Evolutionary conservation across 2,329 filamentous ascomycete species (phyloP).

Genomic region (Exophiala aquamarina): DNA sequence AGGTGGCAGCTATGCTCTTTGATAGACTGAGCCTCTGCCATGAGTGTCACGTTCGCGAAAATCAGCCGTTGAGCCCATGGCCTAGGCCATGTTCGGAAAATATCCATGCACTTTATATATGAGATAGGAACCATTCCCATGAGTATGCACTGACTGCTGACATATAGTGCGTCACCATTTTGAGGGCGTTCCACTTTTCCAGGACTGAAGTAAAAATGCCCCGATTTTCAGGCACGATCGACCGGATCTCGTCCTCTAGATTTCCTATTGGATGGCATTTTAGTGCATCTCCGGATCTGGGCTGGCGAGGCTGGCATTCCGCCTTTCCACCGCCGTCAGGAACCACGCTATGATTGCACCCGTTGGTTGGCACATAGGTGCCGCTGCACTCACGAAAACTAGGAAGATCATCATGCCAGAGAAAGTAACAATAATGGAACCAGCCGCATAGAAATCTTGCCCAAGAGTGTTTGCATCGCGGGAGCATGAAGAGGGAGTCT

Average conservation of each 20-base stretch:
- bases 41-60: neutral
- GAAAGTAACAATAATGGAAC: neutral
- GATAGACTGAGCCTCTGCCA: neutral
- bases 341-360: too few relatives aligned
- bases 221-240: constrained; percentile 1
- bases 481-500: too few relatives aligned
- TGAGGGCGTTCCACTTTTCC: neutral
- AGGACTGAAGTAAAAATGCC: neutral
- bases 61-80: neutral
- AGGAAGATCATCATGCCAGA: neutral
- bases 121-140: too few relatives aligned
- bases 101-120: neutral
- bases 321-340: neutral
- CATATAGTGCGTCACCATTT: constrained; percentile 1
- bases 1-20: constrained; percentile 5
- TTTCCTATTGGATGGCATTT: too few relatives aligned
- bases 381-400: too few relatives aligned
- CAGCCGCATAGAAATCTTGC: too few relatives aligned
- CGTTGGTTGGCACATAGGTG: too few relatives aligned
- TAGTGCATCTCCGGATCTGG: constrained; percentile 1
- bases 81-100: neutral
- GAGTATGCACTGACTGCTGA: neutral
- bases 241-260: too few relatives aligned
- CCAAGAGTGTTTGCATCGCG: too few relatives aligned
- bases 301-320: neutral